Evolutionary conservation across 768 basidiomycete species (phyloP), one percentile per base, ranked within the genome.

Genomic region (Hericium alpestre): DNA sequence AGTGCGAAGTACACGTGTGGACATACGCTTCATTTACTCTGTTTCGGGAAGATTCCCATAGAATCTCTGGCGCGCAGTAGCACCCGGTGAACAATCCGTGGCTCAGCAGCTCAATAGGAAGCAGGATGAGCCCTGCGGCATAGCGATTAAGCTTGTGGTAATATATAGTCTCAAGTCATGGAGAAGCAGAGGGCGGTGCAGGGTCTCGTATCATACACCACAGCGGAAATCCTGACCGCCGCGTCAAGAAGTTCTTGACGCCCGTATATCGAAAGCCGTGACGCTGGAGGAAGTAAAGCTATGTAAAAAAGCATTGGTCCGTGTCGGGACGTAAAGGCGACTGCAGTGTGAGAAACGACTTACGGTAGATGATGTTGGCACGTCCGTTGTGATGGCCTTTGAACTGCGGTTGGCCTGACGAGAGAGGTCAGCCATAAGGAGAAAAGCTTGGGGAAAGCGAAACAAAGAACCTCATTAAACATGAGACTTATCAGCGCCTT

Each of bases 211-310:
- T 18, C 52, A 53, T 37, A 38, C 52, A 53, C 52, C 52, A 53
- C 16, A 53, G 8, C 7, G 52, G 52, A 38, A 53, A 53, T 32
- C 52, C 52, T 37, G 13, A 37, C 13, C 11, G 37, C 37, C 18
- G 52, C 37, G n/a, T 38, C 32, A 53, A 25, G n/a, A 53, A 53
- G 23, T 53, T 53, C 52, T 53, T 53, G 32, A 53, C 52, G n/a
- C 52, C 52, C 37, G 13, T 37, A 16, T 53, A 39, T 15, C 37
- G 18, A 22, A 53, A 38, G 18, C 52, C 52, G 20, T 16, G 27
- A 37, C 52, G 27, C 23, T 38, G 27, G 16, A 53, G 25, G 52
- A 53, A 53, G 52, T 53, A 20, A 16, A 53, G n/a, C 52, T 53
- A 53, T 13, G n/a, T 8, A 38, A 16, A 39, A 16, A 38, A 51